A percentile compares a stretch with the other conserved stretches of the same genome.
phyloP scores from a whole-genome alignment of 768 basidiomycete species.

The Russula abietina region DNA sequence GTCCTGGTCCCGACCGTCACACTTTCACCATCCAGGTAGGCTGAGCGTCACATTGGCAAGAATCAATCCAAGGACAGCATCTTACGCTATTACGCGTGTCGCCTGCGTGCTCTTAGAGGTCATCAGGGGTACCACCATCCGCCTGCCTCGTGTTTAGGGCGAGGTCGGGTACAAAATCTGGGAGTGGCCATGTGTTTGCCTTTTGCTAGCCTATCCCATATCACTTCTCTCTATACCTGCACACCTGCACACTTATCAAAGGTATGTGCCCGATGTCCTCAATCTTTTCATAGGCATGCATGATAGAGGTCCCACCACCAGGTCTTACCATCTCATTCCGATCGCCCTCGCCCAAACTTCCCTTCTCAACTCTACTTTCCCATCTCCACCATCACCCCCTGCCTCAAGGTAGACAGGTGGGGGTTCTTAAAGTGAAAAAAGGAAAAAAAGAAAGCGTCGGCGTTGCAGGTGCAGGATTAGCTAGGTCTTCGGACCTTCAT shows the following conservation, averaged over 20 bases:
- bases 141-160: slow-evolving; percentile 16
- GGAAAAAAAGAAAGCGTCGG: slow-evolving; percentile 1
- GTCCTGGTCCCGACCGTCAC: background rate
- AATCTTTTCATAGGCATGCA: slow-evolving; percentile 15
- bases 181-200: slow-evolving; percentile 19
- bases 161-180: slow-evolving; percentile 24
- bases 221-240: slow-evolving; percentile 11
- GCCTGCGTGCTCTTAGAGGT: slow-evolving; percentile 20
- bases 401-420: slow-evolving; percentile 24
- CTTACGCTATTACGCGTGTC: slow-evolving; percentile 20
- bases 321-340: slow-evolving; percentile 15
- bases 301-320: slow-evolving; percentile 3
- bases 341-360: slow-evolving; percentile 13
- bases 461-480: slow-evolving; percentile 1
- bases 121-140: slow-evolving; percentile 20
- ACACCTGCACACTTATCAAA: slow-evolving; percentile 19
- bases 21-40: background rate
- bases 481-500: slow-evolving; percentile 26
- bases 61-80: slow-evolving; percentile 7
- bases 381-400: slow-evolving; percentile 16
- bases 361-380: slow-evolving; percentile 9
- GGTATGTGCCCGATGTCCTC: slow-evolving; percentile 9
- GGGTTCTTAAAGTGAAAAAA: slow-evolving; percentile 14
- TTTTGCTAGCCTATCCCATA: slow-evolving; percentile 17
- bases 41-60: background rate